Evolutionary conservation across 2,329 filamentous ascomycete genomes (phyloP).

Genomic region (Epicoccum nigrum): DNA sequence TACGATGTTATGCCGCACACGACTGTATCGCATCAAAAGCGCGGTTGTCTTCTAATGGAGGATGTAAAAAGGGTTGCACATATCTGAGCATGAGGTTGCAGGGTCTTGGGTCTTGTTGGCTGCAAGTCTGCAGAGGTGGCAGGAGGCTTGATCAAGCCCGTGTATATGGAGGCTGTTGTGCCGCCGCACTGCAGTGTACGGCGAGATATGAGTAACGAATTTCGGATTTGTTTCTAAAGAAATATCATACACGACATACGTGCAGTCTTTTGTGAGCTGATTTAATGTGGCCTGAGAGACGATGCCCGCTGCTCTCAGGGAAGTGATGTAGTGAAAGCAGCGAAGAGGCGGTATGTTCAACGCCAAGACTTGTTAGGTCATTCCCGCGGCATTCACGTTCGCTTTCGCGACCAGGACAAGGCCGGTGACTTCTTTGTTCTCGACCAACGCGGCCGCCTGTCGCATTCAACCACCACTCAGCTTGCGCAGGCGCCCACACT

Average conservation of each 20-base stretch:
- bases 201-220: constrained; percentile 8
- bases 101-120: background rate
- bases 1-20: constrained; percentile 35
- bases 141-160: background rate
- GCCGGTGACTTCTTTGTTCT: constrained; percentile 24
- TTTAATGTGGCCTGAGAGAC: no score
- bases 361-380: constrained; percentile 10
- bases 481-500: constrained; percentile 14
- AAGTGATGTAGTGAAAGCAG: no score
- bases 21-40: constrained; percentile 30
- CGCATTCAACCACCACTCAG: constrained; percentile 27
- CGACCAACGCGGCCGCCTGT: constrained; percentile 27
- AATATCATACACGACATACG: background rate
- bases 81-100: no score
- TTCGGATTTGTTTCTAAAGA: constrained; percentile 14
- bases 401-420: constrained; percentile 18
- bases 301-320: no score
- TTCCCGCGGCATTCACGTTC: constrained; percentile 8
- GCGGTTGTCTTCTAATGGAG: constrained; percentile 21
- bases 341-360: no score
- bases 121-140: background rate
- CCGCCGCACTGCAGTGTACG: background rate
- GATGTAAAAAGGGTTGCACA: constrained; percentile 7
- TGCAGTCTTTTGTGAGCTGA: no score
- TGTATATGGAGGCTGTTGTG: background rate